phyloP scores from a whole-genome alignment of 2,329 filamentous ascomycete genomes.

The Teratosphaeria nubilosa region DNA sequence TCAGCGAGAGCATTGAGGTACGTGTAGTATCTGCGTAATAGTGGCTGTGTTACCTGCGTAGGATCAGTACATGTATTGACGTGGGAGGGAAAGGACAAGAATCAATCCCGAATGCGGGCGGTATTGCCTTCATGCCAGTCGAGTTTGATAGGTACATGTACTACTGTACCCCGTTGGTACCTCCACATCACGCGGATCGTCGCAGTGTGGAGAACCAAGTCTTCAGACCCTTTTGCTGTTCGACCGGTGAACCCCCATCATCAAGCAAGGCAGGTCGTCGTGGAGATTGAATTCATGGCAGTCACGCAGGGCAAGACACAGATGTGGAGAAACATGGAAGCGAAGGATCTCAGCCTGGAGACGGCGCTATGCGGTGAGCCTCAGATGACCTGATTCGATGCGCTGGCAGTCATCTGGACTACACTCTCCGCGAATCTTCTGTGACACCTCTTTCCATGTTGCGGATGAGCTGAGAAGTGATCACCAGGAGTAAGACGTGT shows the following conservation, averaged over 20 bases:
- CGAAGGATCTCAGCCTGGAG: background rate
- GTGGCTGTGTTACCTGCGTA: no score
- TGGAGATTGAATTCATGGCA: background rate
- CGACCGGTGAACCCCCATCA: background rate
- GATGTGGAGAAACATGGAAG: background rate
- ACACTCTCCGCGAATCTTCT: background rate
- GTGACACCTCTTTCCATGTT: background rate
- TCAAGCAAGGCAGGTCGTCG: background rate
- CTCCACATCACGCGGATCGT: background rate
- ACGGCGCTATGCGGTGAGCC: background rate
- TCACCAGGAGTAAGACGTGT: background rate
- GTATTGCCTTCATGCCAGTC: no score
- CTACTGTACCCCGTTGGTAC: background rate
- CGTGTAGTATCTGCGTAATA: background rate
- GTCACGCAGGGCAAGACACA: background rate
- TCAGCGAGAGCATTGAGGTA: background rate
- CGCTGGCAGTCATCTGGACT: background rate
- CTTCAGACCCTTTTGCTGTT: background rate
- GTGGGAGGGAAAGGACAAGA: background rate
- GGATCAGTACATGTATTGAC: background rate
- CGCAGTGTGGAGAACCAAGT: background rate
- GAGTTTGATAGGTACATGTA: no score
- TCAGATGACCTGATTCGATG: background rate
- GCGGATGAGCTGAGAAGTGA: background rate
- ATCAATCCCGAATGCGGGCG: no score